These are phyloP conservation scores for Echria macrotheca DNA, from an alignment of 495 filamentous ascomycete species.

Conservation along the genomic window DNA sequence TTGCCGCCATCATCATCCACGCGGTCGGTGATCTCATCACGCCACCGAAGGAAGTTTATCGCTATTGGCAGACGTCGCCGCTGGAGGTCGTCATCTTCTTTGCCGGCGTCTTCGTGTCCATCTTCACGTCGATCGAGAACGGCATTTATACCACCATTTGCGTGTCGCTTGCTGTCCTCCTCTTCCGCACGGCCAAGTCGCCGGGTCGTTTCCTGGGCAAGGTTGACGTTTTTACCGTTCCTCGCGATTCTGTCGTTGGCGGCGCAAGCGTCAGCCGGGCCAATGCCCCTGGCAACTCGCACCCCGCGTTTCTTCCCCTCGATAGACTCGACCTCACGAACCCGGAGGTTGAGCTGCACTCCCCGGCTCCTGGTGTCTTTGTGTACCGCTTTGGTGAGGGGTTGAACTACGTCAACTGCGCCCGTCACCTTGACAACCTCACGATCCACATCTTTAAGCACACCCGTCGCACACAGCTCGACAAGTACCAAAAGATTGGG, in stretches of 20 bases:
- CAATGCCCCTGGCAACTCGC: constrained; percentile 4
- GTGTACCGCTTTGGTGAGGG: constrained; percentile 48
- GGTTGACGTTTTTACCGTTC: constrained; percentile 19
- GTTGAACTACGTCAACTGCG: constrained; percentile 49
- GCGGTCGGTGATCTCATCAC: constrained; percentile 48
- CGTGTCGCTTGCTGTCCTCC: constrained; percentile 37
- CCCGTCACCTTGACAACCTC: constrained; percentile 42
- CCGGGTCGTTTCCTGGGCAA: constrained; percentile 38
- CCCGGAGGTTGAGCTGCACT: constrained; percentile 29
- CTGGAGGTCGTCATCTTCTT: constrained; percentile 49
- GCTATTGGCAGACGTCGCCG: constrained; percentile 48
- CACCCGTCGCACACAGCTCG: constrained; percentile 34
- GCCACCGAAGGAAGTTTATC: constrained; percentile 41
- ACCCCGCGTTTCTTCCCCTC: constrained; percentile 40
- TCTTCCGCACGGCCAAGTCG: constrained; percentile 43
- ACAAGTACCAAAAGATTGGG: constrained; percentile 35
- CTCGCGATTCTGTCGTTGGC: constrained; percentile 12
- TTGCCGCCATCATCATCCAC: constrained; percentile 49
- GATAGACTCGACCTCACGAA: constrained; percentile 41
- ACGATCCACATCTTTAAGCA: constrained; percentile 38
- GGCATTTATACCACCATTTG: constrained; percentile 47
- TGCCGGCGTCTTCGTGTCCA: constrained; percentile 45
- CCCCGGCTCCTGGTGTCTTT: constrained; percentile 45
- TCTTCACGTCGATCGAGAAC: constrained; percentile 48
- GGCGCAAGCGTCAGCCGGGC: constrained; percentile 1